Percentiles rank a stretch among this genome's conserved stretches.
These are phyloP conservation scores for Populus hybrid DNA, from an alignment of 441 rosid species.

Conservation along the genomic window DNA sequence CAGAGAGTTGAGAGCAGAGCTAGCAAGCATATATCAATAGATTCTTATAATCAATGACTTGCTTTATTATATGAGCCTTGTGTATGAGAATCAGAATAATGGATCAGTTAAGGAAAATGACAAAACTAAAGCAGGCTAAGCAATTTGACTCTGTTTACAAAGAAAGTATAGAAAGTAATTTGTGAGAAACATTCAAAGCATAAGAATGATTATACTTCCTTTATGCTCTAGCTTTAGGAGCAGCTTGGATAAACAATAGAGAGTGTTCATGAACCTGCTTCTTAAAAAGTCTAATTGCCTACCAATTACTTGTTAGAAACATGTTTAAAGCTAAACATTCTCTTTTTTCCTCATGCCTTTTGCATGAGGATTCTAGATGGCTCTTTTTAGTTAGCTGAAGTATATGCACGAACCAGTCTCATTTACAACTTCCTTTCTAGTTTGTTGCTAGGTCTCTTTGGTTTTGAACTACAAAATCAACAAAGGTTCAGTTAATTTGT, in stretches of 20 bases:
- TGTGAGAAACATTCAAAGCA: conserved; percentile 9
- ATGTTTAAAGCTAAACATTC: neutral
- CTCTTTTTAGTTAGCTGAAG: conserved; percentile 5
- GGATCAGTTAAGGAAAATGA: conserved; percentile 20
- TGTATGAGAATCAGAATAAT: conserved; percentile 26
- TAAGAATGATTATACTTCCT: neutral
- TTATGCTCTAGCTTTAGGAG: conserved; percentile 19
- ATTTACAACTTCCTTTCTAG: neutral
- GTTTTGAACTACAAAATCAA: neutral
- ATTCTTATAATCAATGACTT: conserved; percentile 5
- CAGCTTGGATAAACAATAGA: conserved; percentile 16
- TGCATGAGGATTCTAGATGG: neutral
- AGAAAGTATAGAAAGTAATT: neutral
- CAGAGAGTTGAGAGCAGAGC: neutral
- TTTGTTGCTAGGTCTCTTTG: neutral
- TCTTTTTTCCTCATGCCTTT: neutral
- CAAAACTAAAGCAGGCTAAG: conserved; percentile 12
- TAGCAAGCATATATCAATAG: neutral
- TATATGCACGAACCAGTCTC: conserved; percentile 22
- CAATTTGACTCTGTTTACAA: conserved; percentile 21
- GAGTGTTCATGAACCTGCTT: conserved; percentile 32
- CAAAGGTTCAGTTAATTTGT: too few relatives aligned
- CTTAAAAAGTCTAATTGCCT: conserved; percentile 1
- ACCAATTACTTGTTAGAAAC: conserved; percentile 16
- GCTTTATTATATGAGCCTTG: conserved; percentile 19